Base-by-base conservation (phyloP, 768 basidiomycete species). In the Sporobolomyces roseus region DNA sequence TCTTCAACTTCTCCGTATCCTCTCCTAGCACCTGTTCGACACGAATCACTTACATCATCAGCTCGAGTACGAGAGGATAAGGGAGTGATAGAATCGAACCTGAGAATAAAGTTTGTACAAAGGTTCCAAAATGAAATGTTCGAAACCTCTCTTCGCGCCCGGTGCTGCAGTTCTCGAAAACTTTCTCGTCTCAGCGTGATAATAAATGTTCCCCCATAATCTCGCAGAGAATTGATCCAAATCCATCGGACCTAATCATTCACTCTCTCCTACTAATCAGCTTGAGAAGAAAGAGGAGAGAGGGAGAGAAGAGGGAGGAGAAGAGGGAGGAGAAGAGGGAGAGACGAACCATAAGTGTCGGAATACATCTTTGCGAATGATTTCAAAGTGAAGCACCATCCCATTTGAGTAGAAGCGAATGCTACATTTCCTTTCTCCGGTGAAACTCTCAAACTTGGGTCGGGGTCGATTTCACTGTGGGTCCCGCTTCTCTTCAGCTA, bases 151-250 rank as follows among this genome's bases (percentile, higher is more conserved):
- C 49, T 86, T 82, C 4, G 69, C 63, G 16, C 76, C 75, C 0
- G 65, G 63, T 74, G 92, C 90, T 0, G 88, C 84, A 78, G 92
- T 93, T 55, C 91, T 86, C 4, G 87, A 88, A 79, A 99, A 99
- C 78, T 93, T 93, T 66, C 92, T 86, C 23, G 85, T 85, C 66
- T 90, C 86, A 49, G 82, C 77, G 79, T 93, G 86, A 80, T 90
- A 97, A 81, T 92, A 99, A 76, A 98, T 91, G 80, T 98, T 93
- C 21, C 96, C 96, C 96, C 96, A 99, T 19, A 99, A 84, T 41
- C 96, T 86, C 71, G 85, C 85, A 23, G 93, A 91, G 73, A 99
- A 94, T 13, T 87, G 84, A 38, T 83, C 79, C n/a, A 92, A 85
- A 76, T 97, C 89, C 59, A 98, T 80, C 14, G 85, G 82, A 32